Percentiles rank a stretch among this genome's conserved stretches.
Evolutionary conservation across 331 rosid genomes (phyloP).

Genomic region (Ulmus americana): DNA sequence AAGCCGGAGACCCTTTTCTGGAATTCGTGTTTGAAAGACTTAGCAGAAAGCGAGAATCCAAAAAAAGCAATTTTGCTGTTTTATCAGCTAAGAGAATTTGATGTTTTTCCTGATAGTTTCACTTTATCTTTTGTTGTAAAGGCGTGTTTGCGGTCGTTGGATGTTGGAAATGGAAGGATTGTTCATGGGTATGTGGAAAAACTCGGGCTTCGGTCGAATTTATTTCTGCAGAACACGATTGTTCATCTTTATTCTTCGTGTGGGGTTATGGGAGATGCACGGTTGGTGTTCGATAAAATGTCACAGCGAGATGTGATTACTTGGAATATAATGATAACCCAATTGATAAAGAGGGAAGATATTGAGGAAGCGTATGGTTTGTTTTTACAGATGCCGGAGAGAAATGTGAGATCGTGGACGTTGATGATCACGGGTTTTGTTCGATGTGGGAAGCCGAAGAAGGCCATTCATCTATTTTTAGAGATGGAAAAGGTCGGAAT

Average conservation of each 20-base stretch:
- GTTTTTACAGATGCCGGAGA: slow-evolving; percentile 25
- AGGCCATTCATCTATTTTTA: slow-evolving; percentile 27
- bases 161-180: slow-evolving; percentile 18
- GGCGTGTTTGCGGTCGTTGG: slow-evolving; percentile 23
- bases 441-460: slow-evolving; percentile 32
- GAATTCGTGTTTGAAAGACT: slow-evolving; percentile 31
- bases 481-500: slow-evolving; percentile 33
- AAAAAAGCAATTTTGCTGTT: slow-evolving; percentile 25
- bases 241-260: slow-evolving; percentile 20
- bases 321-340: slow-evolving; percentile 35
- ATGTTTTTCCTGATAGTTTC: slow-evolving; percentile 21
- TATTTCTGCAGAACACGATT: slow-evolving; percentile 32
- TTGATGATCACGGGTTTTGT: slow-evolving; percentile 32
- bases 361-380: slow-evolving; percentile 26
- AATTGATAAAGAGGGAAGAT: slow-evolving; percentile 27
- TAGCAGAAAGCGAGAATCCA: slow-evolving; percentile 22
- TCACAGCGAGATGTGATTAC: slow-evolving; percentile 30
- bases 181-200: slow-evolving; percentile 35
- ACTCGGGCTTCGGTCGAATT: slow-evolving; percentile 27
- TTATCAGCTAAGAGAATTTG: slow-evolving; percentile 17
- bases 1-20: slow-evolving; percentile 11
- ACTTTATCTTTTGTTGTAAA: slow-evolving; percentile 35
- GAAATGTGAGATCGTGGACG: slow-evolving; percentile 44
- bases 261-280: slow-evolving; percentile 15
- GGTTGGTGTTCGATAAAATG: slow-evolving; percentile 34